Base-by-base conservation (phyloP, 2,329 filamentous ascomycete species). In the Emergomyces orientalis region DNA sequence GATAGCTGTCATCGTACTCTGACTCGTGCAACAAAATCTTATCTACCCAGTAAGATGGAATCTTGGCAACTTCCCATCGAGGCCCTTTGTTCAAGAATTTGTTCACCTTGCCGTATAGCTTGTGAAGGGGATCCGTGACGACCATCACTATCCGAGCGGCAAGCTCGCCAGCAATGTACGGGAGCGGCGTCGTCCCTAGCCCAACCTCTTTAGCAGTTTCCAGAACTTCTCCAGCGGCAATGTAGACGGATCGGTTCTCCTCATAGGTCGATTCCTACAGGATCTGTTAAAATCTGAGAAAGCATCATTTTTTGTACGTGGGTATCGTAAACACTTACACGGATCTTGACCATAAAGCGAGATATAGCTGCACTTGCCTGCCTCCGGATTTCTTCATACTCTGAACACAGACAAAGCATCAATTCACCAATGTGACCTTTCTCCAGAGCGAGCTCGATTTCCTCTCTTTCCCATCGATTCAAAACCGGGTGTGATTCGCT, bases 71-170 rank as follows among this genome's bases (percentile, higher is more conserved):
- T 14, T 86, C 81, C 93, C 93, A 97, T 30, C 81, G 75, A 0
- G 93, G 92, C 0, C 86, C 84, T 60, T 86, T 86, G 27, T 90
- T 90, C 43, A 97, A 83, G 73, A 92, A 97, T 6, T 82, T 80
- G 77, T 96, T 96, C 75, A 94, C 79, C 72, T 96, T 96, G 63
- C 86, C 84, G 73, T 96, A 97, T 45, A 97, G 83, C 64, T 84
- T 85, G 71, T 96, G 90, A 19, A 91, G 81, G 0, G 93, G 93
- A 65, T 90, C 87, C 27, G 81, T 83, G 55, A 96, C 77, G 19
- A 96, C 85, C 1, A 82, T 78, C 8, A 96, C 80, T 1, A 87
- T 85, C 66, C 86, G 85, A 56, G 83, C 81, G 8, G 90, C 87
- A 69, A 96, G 94, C 13, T 88, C 84, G n/a, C 86, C 83, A 6